Conservation (phyloP, 441 rosid species). For the Populus hybrid region DNA sequence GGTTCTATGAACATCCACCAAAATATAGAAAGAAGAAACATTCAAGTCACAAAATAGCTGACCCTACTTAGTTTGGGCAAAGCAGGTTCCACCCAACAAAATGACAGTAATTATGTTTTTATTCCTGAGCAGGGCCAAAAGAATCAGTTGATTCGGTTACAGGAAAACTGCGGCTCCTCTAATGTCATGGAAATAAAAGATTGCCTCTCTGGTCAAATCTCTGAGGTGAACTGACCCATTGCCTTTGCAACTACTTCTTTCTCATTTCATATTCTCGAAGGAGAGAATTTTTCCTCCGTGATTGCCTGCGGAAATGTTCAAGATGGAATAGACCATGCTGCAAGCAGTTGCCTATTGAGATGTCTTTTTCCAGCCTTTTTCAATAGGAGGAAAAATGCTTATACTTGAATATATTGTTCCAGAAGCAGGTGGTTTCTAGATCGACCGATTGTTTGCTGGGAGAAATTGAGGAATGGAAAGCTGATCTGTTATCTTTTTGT, state of each 20-base stretch:
- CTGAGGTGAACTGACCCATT: neutral
- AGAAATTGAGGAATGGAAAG: neutral
- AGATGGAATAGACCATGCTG: neutral
- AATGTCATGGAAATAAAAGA: constrained; percentile 13
- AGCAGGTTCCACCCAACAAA: neutral
- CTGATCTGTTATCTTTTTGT: neutral
- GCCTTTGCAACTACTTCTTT: neutral
- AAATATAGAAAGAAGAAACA: neutral
- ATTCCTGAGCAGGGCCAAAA: constrained; percentile 56
- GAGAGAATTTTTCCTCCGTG: neutral
- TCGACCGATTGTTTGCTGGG: neutral
- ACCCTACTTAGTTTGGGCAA: neutral
- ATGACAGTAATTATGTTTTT: neutral
- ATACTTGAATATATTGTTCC: neutral
- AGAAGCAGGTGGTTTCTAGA: neutral
- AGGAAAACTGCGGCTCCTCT: constrained; percentile 66
- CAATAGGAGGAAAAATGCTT: neutral
- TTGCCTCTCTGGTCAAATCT: neutral
- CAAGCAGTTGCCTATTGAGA: neutral
- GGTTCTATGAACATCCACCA: neutral
- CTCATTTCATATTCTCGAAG: neutral
- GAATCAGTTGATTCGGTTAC: constrained; percentile 67
- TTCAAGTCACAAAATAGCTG: neutral
- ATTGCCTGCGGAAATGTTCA: neutral
- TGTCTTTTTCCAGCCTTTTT: neutral